Base-by-base conservation (phyloP, 352 stramenopile species). In the Hyaloperonospora arabidopsidis region DNA sequence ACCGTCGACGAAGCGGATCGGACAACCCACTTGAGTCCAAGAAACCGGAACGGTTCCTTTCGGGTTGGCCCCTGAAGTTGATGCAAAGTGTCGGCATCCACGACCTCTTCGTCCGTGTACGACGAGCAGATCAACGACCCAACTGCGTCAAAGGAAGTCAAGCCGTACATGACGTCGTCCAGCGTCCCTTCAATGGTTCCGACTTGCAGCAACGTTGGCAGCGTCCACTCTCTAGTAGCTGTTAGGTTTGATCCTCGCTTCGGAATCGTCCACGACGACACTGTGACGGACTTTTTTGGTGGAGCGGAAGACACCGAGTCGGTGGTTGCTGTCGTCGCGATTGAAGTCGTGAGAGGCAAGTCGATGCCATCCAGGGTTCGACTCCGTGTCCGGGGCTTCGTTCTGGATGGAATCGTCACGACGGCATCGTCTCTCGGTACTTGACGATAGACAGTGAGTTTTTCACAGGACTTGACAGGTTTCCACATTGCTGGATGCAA, bases 161-260 rank as follows among this genome's bases (percentile, higher is more conserved):
- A 61, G 15, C 72, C 70, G 43, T 71, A 75, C 69, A 83, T 68
- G 53, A 79, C 63, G 52, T 83, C 72, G 28, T 83, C 63, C 15
- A 83, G 41, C 7, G 70, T 65, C 3, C 72, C 72, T 10, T 73
- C 63, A 21, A 78, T 61, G 5, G 65, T 77, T 45, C 72, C 72
- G 14, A 76, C 54, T 36, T 70, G 61, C 14, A 72, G 45, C 40
- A 79, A 51, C 23, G 61, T 68, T 5, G 62, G 68, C 59, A 80
- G 68, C 7, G 11, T 62, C 62, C 62, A 66, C 14, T 68, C 62
- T 18, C 45, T 55, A 21, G 23, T 61, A 15, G 49, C 43, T 15
- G 47, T n/a, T 13, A 44, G 49, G 12, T 38, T 45, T 7, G 50
- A 59, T 14, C 43, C 36, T 53, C 54, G 59, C 21, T 25, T 62